Evolutionary conservation across 345 rosid species (phyloP).

Genomic region (Gossypium thurberi): DNA sequence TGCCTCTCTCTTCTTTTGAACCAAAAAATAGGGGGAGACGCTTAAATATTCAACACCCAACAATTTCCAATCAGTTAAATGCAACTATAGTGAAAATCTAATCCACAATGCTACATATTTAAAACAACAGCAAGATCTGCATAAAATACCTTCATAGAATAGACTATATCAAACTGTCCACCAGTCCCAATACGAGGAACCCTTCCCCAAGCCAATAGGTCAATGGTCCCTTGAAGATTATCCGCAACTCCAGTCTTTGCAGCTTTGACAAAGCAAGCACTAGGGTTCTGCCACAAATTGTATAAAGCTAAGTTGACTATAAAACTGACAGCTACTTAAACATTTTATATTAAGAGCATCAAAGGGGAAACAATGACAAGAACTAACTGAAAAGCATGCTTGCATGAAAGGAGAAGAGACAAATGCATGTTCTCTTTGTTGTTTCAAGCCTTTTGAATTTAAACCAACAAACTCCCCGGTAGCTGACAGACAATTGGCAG

Average conservation of each 20-base stretch:
- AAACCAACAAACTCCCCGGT: slow-evolving; percentile 90
- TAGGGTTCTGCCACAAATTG: slow-evolving; percentile 60
- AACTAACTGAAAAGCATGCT: slow-evolving; percentile 88
- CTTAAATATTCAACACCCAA: not conserved
- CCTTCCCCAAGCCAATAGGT: slow-evolving; percentile 86
- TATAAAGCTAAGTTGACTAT: not conserved
- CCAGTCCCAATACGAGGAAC: slow-evolving; percentile 66
- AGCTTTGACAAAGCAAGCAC: slow-evolving; percentile 69
- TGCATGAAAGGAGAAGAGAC: slow-evolving; percentile 69
- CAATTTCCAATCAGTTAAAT: not conserved
- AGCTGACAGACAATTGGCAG: slow-evolving; percentile 57
- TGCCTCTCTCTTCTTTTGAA: not conserved
- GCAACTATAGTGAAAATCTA: not conserved
- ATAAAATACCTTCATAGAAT: slow-evolving; percentile 46
- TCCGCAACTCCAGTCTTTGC: slow-evolving; percentile 67
- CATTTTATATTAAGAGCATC: not conserved
- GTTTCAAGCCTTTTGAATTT: slow-evolving; percentile 61
- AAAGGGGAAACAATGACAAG: not conserved
- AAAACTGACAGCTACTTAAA: not conserved
- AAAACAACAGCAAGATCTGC: slow-evolving; percentile 12
- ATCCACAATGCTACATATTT: not conserved
- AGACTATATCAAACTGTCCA: slow-evolving; percentile 65
- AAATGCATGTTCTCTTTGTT: slow-evolving; percentile 55
- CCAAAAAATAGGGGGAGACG: not conserved
- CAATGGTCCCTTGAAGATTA: slow-evolving; percentile 71